Evolutionary conservation across 345 rosid species (phyloP).

Genomic region (Clausena lansium): DNA sequence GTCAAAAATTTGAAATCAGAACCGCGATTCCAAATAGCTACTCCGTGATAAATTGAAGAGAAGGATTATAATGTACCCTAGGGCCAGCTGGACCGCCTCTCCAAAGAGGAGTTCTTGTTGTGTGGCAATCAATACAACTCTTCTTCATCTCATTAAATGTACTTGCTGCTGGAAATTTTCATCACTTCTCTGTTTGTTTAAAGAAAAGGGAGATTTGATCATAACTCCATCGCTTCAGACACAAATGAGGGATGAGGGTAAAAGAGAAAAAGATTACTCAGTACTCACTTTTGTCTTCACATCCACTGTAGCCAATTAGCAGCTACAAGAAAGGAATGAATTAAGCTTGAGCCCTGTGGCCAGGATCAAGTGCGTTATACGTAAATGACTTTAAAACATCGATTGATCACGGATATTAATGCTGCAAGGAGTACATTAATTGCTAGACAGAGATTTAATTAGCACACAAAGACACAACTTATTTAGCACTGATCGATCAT

Average conservation of each 20-base stretch:
- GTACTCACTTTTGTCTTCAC: conserved; percentile 7
- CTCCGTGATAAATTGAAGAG: neutral
- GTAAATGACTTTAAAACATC: no score
- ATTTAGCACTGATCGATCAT: neutral
- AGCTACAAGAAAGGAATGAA: no score
- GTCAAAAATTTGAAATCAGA: no score
- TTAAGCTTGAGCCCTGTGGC: no score
- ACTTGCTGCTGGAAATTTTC: neutral
- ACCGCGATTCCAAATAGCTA: no score
- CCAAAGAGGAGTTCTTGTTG: conserved; percentile 86
- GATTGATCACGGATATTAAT: no score
- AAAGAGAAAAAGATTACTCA: neutral
- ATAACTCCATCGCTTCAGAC: neutral
- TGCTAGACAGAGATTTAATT: neutral
- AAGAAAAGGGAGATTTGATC: neutral
- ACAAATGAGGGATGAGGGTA: no score
- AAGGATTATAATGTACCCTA: conserved; percentile 35
- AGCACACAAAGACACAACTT: no score
- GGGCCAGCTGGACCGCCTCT: conserved; percentile 89
- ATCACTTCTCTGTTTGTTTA: neutral
- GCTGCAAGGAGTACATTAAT: neutral
- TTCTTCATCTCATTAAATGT: conserved; percentile 2
- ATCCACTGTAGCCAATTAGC: neutral
- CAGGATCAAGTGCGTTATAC: no score
- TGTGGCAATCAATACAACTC: conserved; percentile 71